Conservation (phyloP, 176 grass and related monocot genomes). For the Oryza officinalis region DNA sequence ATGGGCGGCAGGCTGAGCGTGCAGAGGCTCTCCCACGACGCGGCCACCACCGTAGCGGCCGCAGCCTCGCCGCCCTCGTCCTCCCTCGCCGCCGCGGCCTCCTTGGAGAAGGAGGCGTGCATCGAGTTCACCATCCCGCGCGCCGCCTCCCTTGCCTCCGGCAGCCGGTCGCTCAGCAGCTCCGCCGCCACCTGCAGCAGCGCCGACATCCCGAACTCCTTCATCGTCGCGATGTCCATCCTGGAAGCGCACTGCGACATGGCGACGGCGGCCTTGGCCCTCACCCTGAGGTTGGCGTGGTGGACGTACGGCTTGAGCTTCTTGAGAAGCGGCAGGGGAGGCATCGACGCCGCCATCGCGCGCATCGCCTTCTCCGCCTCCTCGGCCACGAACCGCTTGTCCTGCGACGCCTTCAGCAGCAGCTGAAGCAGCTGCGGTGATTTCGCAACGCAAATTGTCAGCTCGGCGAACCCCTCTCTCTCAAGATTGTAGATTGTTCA, state of each 20-base stretch:
- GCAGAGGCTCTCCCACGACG: constrained; percentile 77
- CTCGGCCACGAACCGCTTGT: constrained; percentile 93
- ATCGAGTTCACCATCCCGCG: constrained; percentile 59
- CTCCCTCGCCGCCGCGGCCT: background rate
- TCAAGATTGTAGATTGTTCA: background rate
- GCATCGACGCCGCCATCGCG: constrained; percentile 72
- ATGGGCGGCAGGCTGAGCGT: constrained; percentile 78
- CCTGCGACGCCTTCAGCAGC: constrained; percentile 95
- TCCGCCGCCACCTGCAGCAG: constrained; percentile 73
- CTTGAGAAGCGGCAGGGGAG: constrained; percentile 67
- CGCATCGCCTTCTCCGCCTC: constrained; percentile 90
- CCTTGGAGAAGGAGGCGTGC: constrained; percentile 55
- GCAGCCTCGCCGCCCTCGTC: background rate
- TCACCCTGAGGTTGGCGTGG: constrained; percentile 87
- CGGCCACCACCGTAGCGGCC: constrained; percentile 10
- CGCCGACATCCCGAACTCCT: constrained; percentile 68
- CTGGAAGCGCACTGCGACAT: constrained; percentile 70
- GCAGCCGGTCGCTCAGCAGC: constrained; percentile 85
- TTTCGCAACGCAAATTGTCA: background rate
- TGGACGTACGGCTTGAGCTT: constrained; percentile 78
- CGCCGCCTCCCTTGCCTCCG: constrained; percentile 87
- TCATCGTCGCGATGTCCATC: constrained; percentile 60
- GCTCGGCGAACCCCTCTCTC: background rate
- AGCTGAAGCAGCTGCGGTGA: constrained; percentile 75
- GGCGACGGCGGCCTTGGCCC: constrained; percentile 92